These are phyloP conservation scores for Cubamyces lactineus DNA, from an alignment of 768 basidiomycete genomes.

Conservation along the genomic window DNA sequence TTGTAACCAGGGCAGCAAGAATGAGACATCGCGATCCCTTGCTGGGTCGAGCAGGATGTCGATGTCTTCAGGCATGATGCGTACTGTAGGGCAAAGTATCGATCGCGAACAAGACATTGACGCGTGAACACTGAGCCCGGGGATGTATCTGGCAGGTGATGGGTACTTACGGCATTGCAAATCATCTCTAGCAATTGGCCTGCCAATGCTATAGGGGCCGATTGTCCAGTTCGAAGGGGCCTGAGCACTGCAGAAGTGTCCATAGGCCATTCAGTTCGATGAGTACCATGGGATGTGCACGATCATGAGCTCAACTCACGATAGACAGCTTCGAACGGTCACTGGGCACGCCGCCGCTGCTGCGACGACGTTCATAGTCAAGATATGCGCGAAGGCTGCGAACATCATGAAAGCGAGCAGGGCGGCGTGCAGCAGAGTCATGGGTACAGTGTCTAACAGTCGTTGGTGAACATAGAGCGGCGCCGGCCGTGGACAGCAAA, in stretches of 20 bases:
- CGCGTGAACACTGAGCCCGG: too few species aligned
- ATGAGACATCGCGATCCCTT: background rate
- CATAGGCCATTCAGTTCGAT: background rate
- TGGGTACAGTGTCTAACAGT: too few species aligned
- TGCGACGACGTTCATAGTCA: background rate
- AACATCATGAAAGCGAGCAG: background rate
- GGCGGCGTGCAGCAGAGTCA: too few species aligned
- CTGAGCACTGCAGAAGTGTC: too few species aligned
- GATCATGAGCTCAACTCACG: too few species aligned
- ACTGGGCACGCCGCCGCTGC: background rate
- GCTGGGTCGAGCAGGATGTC: background rate
- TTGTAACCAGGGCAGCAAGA: background rate
- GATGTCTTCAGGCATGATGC: background rate
- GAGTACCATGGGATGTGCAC: background rate
- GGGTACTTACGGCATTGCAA: too few species aligned
- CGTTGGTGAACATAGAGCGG: background rate
- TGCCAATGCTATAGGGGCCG: too few species aligned
- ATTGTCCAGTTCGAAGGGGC: too few species aligned
- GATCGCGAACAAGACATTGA: too few species aligned
- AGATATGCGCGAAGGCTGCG: background rate
- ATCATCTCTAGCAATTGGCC: too few species aligned
- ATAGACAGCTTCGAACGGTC: background rate
- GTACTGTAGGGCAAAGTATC: too few species aligned
- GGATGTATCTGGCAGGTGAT: too few species aligned
- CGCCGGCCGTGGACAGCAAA: background rate